Evolutionary conservation across 441 rosid species (phyloP), one percentile per base, ranked within the genome.

Genomic region (Rhodomyrtus psidioides): DNA sequence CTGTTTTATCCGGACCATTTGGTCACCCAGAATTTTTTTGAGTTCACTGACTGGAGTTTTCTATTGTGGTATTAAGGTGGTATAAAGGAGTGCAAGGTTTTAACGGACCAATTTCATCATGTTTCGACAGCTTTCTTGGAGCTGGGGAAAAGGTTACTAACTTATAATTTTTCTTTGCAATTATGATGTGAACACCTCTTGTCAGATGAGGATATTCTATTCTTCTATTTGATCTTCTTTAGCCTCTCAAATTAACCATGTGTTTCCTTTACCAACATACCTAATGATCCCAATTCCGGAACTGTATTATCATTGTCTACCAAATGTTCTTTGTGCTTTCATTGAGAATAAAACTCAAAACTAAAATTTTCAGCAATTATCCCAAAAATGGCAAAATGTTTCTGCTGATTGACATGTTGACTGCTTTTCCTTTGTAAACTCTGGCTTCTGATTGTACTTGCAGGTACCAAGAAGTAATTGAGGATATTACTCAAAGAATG

Each of bases 61-160:
- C 83, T 65, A 19, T 60, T 46, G 55, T 74, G 54, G 54, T 79
- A 21, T 89, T 86, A 85, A 97, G 99, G 99, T 91, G 99, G 99
- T 88, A 93, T 95, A 51, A 94, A 97, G 87, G 90, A 97, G n/a
- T 94, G 94, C 90, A 96, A 94, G 91, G 96, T 93, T 91, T 93
- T 96, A 55, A 97, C 95, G 99, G 99, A 96, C 85, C 90, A 95
- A 89, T 93, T 97, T 87, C 99, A 95, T 90, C 94, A 90, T 56
- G 98, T 97, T 88, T 89, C 98, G 75, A 90, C 94, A 75, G 98
- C 99, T 53, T 97, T 96, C 90, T 86, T 93, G 88, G 97, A 95
- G 90, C 99, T 95, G 75, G 98, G 91, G 62, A 90, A 90, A 92
- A 93, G 98, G 99, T 96, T 86, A 88, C 70, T 85, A 83, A 46